Base-by-base conservation (phyloP, 345 rosid genomes). In the Capsella bursapastoris region DNA sequence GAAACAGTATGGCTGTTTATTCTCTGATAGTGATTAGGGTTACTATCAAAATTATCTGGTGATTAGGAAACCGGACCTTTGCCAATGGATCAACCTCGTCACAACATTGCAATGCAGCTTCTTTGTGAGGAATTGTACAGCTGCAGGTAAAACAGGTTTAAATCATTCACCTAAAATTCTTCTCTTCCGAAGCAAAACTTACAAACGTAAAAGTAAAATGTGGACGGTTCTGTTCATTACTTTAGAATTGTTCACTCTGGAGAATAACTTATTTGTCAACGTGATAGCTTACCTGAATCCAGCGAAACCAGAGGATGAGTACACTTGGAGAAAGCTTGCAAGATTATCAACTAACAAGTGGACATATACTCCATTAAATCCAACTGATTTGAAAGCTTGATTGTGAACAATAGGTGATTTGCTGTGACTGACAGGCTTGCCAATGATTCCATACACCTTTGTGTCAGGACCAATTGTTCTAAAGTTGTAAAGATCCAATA, bases 341-440 rank as follows among this genome's bases (percentile, higher is more conserved):
- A 91, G 44, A 56, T 90, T 85, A 82, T 91, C 98, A 72, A 91
- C 98, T 60, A 94, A 82, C 40, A 94, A 81, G 79, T 90, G 93
- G 25, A 88, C 79, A 76, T 70, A 94, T 10, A 89, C 89, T 27
- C 96, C 98, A 78, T 90, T 86, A 82, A 82, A 88, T 62, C 86
- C 86, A 73, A 80, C 87, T 51, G 97, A 88, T 80, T 84, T 90
- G 85, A 91, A 94, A 67, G 96, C 97, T 84, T 88, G 93, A 72
- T 91, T 90, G 80, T 83, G 89, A 79, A 94, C 78, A 66, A 83
- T 62, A 77, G 97, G 98, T 40, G 97, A 91, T 83, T 91, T 94
- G 85, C 98, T 94, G 81, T 91, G 98, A 51, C 90, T 86, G 25
- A 91, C 90, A 76, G 96, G 97, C 86, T 90, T 94, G 64, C 98